These are phyloP conservation scores for Trichoderma sp. DNA, from an alignment of 2,329 filamentous ascomycete genomes.

Conservation along the genomic window DNA sequence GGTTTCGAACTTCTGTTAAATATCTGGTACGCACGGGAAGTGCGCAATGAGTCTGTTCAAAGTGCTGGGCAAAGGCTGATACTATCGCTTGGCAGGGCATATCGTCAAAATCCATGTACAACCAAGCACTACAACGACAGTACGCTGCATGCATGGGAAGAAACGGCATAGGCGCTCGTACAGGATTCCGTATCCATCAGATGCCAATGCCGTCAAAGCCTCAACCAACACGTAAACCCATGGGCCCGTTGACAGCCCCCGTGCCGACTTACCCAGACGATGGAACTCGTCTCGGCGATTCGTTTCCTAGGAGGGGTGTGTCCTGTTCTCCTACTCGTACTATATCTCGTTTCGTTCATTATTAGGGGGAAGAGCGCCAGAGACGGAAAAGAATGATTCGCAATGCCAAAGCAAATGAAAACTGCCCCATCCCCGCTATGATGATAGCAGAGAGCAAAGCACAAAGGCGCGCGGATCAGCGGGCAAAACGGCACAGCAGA, in stretches of 20 bases:
- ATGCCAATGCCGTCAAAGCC: constrained; percentile 3
- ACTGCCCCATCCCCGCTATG: too few species aligned
- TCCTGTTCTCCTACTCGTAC: not conserved
- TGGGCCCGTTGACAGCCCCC: not conserved
- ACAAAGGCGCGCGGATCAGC: constrained; percentile 14
- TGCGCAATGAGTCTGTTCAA: too few species aligned
- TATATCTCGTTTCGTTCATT: not conserved
- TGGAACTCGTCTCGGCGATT: constrained; percentile 2
- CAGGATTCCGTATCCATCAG: not conserved
- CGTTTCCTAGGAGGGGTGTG: not conserved
- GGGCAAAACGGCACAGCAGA: constrained; percentile 21
- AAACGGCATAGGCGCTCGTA: not conserved
- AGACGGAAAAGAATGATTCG: not conserved
- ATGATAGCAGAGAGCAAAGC: not conserved
- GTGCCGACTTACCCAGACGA: constrained; percentile 33
- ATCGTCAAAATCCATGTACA: too few species aligned
- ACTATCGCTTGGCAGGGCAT: too few species aligned
- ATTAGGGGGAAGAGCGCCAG: not conserved
- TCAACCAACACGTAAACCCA: constrained; percentile 13
- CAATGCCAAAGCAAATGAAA: too few species aligned
- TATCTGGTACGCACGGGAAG: too few species aligned
- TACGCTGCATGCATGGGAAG: not conserved
- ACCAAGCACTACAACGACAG: not conserved
- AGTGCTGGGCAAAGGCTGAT: too few species aligned
- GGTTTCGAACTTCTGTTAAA: too few species aligned